Conservation (phyloP, 257 asterid genomes). For the Gynochthodes officinalis region DNA sequence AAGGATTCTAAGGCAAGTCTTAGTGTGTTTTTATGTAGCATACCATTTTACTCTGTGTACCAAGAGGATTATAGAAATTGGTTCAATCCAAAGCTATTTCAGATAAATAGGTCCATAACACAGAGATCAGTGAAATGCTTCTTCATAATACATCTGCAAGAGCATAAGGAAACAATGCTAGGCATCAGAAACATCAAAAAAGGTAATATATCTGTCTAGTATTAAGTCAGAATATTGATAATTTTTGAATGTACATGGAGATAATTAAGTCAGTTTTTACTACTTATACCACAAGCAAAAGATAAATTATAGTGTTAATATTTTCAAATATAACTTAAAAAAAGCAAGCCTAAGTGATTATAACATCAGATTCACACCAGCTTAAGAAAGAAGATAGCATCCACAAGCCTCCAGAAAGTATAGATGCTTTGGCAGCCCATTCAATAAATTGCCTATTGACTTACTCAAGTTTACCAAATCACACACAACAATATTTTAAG, state of each 20-base stretch:
- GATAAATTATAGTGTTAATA: not conserved
- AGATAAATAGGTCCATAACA: slow-evolving; percentile 33
- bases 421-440: no score
- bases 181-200: slow-evolving; percentile 36
- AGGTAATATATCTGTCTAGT: slow-evolving; percentile 25
- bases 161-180: slow-evolving; percentile 33
- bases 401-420: not conserved
- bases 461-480: no score
- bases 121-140: slow-evolving; percentile 39
- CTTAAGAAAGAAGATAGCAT: not conserved
- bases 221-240: slow-evolving; percentile 26
- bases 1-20: not conserved
- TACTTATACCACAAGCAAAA: not conserved
- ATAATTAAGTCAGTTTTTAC: slow-evolving; percentile 17
- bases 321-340: slow-evolving; percentile 1
- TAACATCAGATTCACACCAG: not conserved
- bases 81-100: slow-evolving; percentile 32
- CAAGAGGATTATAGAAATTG: slow-evolving; percentile 32
- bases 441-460: no score
- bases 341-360: not conserved
- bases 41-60: slow-evolving; percentile 39
- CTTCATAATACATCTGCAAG: slow-evolving; percentile 41
- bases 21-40: slow-evolving; percentile 17
- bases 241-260: slow-evolving; percentile 33
- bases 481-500: not conserved